Evolutionary conservation across 1,284 basidiomycete species (phyloP).

Genomic region (Marasmius fiardii): DNA sequence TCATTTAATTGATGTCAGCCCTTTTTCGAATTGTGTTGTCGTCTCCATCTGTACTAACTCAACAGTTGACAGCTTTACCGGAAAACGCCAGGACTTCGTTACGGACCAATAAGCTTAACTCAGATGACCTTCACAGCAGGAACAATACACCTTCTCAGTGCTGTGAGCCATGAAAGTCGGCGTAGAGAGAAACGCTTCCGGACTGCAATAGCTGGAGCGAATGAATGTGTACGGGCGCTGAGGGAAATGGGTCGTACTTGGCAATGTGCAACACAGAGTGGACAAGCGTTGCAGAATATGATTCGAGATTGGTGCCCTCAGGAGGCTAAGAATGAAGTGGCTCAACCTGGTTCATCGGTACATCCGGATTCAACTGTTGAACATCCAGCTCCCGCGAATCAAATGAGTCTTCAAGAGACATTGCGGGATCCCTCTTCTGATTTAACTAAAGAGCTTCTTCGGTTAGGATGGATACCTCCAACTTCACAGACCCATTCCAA

Average conservation of each 20-base stretch:
- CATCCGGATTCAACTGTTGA: neutral
- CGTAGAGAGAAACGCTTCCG: neutral
- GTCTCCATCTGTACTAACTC: neutral
- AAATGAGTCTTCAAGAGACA: neutral
- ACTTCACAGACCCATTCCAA: neutral
- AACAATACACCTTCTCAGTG: neutral
- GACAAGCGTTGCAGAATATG: neutral
- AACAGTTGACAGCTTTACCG: neutral
- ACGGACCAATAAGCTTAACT: neutral
- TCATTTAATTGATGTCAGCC: neutral
- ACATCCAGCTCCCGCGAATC: neutral
- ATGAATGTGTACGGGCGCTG: neutral
- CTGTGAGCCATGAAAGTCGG: neutral
- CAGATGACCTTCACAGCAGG: neutral
- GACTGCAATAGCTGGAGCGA: neutral
- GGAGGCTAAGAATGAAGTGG: neutral
- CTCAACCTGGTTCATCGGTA: neutral
- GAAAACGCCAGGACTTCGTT: neutral
- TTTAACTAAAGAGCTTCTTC: neutral
- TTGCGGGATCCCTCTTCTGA: neutral
- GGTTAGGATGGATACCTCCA: neutral
- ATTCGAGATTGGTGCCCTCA: constrained; percentile 1
- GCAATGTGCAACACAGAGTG: constrained; percentile 1
- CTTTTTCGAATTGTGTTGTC: neutral
- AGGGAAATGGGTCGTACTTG: neutral